Percentiles rank a stretch among this genome's conserved stretches.
Evolutionary conservation across 1,284 basidiomycete species (phyloP).

Genomic region (Coniferiporia sulphurascens): DNA sequence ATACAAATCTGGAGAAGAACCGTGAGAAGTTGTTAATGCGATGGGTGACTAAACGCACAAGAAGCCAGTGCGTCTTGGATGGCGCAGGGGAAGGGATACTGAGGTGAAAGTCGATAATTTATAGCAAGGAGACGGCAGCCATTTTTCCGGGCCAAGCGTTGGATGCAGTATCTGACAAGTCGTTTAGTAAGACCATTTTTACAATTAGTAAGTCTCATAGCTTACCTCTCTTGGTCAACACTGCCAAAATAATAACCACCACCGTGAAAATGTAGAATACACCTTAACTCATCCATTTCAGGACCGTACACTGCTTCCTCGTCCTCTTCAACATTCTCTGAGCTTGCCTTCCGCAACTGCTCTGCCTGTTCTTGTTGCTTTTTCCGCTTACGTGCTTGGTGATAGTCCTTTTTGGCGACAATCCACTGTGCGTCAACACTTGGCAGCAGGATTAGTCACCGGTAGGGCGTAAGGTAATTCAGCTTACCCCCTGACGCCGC

Average conservation of each 20-base stretch:
- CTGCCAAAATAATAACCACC: constrained; percentile 83
- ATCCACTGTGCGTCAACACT: constrained; percentile 93
- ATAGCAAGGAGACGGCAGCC: constrained; percentile 86
- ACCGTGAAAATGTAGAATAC: constrained; percentile 83
- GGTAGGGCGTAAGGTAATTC: not conserved
- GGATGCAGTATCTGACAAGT: constrained; percentile 65
- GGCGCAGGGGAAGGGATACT: constrained; percentile 96
- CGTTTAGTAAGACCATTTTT: constrained; percentile 19
- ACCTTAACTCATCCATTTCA: constrained; percentile 82
- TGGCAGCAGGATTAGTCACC: constrained; percentile 3
- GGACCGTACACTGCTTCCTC: constrained; percentile 28
- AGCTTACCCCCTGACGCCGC: constrained; percentile 66
- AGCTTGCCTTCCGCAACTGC: constrained; percentile 23
- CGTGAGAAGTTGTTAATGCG: not conserved
- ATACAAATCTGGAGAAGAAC: constrained; percentile 53
- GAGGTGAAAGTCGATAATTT: constrained; percentile 87
- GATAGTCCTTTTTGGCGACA: constrained; percentile 68
- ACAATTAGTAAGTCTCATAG: not conserved
- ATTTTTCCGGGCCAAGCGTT: constrained; percentile 86
- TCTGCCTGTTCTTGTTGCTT: constrained; percentile 39
- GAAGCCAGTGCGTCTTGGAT: constrained; percentile 85
- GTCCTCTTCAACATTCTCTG: constrained; percentile 26
- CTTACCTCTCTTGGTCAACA: constrained; percentile 68
- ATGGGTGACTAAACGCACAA: constrained; percentile 42
- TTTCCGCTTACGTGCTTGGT: constrained; percentile 50